Evolutionary conservation across 495 filamentous ascomycete genomes (phyloP).

Genomic region (Aspergillus carlsbadensis): DNA sequence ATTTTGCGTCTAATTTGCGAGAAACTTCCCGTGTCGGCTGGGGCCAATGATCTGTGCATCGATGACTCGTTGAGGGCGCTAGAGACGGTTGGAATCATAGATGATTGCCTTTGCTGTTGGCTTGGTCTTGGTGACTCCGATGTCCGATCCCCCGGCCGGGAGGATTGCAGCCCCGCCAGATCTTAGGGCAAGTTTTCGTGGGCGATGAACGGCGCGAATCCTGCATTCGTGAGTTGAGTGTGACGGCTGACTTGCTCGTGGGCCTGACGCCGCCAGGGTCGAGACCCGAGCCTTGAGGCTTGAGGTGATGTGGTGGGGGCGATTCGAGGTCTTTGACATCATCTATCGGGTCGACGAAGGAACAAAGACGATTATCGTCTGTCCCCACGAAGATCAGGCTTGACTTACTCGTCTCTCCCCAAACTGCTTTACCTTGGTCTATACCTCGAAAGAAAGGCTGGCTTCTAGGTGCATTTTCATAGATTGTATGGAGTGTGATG

Average conservation of each 20-base stretch:
- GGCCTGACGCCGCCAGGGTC: no score
- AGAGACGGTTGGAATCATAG: neutral
- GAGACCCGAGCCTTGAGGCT: neutral
- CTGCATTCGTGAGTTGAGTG: neutral
- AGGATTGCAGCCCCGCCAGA: constrained; percentile 10
- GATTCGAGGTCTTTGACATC: neutral
- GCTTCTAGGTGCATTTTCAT: no score
- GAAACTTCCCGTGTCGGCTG: constrained; percentile 19
- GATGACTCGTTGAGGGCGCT: constrained; percentile 3
- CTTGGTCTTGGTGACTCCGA: no score
- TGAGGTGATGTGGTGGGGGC: neutral
- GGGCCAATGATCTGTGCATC: neutral
- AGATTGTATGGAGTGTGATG: no score
- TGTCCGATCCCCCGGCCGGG: neutral
- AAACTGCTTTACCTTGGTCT: no score
- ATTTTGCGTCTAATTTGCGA: constrained; percentile 16
- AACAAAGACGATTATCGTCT: no score
- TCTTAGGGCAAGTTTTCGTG: neutral
- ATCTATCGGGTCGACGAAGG: no score
- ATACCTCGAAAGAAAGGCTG: no score
- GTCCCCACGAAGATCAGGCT: no score
- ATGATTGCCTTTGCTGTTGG: no score
- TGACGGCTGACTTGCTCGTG: neutral
- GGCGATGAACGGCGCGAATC: neutral
- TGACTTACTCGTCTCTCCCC: no score